Conservation (phyloP, 352 stramenopile genomes). For the Nothophytophthora sp. region DNA sequence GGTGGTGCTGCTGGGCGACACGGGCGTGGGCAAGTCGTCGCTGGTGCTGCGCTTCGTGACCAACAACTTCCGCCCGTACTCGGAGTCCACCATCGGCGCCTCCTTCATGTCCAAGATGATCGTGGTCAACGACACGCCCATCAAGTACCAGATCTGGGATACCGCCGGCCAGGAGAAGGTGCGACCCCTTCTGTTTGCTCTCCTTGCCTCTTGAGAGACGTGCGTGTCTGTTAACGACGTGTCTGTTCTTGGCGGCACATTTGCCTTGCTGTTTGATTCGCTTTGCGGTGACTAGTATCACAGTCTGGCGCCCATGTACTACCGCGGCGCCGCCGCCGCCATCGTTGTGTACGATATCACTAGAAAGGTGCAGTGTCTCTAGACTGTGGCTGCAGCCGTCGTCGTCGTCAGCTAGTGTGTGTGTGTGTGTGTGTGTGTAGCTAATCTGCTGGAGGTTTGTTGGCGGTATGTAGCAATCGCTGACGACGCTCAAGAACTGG, state of each 20-base stretch:
- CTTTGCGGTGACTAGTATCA: too few relatives aligned
- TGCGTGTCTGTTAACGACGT: neutral
- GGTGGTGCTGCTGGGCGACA: conserved; percentile 93
- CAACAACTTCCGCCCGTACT: conserved; percentile 97
- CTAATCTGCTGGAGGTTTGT: conserved; percentile 3
- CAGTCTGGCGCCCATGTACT: conserved; percentile 98
- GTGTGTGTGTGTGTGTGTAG: too few relatives aligned
- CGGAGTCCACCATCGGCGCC: conserved; percentile 96
- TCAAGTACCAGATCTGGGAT: conserved; percentile 99
- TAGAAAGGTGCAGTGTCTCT: conserved; percentile 66
- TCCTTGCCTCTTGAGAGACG: too few relatives aligned
- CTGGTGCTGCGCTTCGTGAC: conserved; percentile 97
- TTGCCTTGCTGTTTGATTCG: too few relatives aligned
- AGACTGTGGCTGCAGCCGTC: too few relatives aligned
- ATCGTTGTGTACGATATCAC: conserved; percentile 99
- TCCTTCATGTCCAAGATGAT: conserved; percentile 98
- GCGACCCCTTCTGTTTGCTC: conserved; percentile 1
- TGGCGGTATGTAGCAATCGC: conserved; percentile 88
- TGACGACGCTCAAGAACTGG: conserved; percentile 96
- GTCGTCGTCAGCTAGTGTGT: too few relatives aligned
- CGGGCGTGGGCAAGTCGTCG: conserved; percentile 96
- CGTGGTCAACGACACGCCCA: conserved; percentile 89
- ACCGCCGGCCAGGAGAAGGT: conserved; percentile 97
- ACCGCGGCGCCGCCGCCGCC: conserved; percentile 95
- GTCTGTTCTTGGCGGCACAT: too few relatives aligned